Evolutionary conservation across 169 alveolate genomes (phyloP).

Genomic region (Cryptosporidium baileyi): DNA sequence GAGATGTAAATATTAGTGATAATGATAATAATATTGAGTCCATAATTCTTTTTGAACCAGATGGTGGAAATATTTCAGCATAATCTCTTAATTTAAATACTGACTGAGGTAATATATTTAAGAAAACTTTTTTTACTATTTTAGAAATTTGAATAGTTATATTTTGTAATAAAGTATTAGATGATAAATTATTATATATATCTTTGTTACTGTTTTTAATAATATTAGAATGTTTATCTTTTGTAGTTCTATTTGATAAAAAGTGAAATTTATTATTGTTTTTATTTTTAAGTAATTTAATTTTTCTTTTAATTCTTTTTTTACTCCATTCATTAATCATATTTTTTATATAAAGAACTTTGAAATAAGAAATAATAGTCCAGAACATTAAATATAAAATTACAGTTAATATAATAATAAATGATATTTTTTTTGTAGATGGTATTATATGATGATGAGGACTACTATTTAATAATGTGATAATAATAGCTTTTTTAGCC

Average conservation of each 20-base stretch:
- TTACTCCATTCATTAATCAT: conserved; percentile 23
- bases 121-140: neutral
- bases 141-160: neutral
- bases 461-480: conserved; percentile 25
- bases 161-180: too few relatives aligned
- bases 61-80: conserved; percentile 25
- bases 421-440: neutral
- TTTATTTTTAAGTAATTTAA: neutral
- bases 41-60: neutral
- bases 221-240: too few relatives aligned
- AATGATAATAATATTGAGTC: conserved; percentile 8
- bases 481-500: conserved; percentile 30
- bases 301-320: neutral
- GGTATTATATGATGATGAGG: conserved; percentile 45
- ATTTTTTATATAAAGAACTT: conserved; percentile 1
- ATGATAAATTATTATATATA: too few relatives aligned
- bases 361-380: conserved; percentile 4
- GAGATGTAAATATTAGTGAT: conserved; percentile 29
- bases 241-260: too few relatives aligned
- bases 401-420: neutral
- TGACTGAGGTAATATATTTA: conserved; percentile 17
- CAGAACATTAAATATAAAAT: conserved; percentile 5
- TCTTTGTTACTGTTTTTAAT: too few relatives aligned
- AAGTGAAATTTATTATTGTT: neutral
- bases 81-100: conserved; percentile 14